phyloP scores from a whole-genome alignment of 1,284 basidiomycete genomes.

The Serendipita sp. region DNA sequence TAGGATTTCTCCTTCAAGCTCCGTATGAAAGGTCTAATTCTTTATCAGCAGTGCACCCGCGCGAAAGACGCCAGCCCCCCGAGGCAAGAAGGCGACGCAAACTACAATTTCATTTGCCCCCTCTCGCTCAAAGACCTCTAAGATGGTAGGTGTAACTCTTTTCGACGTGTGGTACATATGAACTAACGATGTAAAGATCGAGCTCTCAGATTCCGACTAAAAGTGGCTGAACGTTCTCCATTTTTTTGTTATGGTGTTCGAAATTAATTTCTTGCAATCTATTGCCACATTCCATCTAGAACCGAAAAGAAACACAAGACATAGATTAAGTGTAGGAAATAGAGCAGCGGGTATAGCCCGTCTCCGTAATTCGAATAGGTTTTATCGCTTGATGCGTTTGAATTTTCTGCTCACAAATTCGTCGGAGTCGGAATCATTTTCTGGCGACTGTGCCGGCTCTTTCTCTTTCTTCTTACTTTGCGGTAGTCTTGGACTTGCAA shows the following conservation, averaged over 20 bases:
- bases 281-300: neutral
- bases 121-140: conserved; percentile 42
- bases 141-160: conserved; percentile 22
- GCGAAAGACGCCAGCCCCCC: conserved; percentile 31
- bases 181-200: neutral
- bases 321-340: too few species aligned
- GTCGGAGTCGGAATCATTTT: neutral
- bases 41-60: conserved; percentile 34
- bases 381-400: neutral
- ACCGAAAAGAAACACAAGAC: neutral
- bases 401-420: neutral
- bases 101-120: conserved; percentile 50
- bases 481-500: neutral
- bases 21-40: conserved; percentile 12
- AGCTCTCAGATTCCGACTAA: neutral
- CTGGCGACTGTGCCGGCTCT: neutral
- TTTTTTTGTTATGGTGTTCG: neutral
- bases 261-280: neutral
- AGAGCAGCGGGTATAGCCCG: too few species aligned
- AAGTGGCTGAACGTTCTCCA: too few species aligned
- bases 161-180: neutral
- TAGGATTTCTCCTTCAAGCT: conserved; percentile 20
- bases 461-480: neutral
- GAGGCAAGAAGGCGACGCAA: conserved; percentile 29
- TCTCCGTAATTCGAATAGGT: neutral